These are phyloP conservation scores for Tausonia pullulans DNA, from an alignment of 1,284 basidiomycete species.

Conservation along the genomic window DNA sequence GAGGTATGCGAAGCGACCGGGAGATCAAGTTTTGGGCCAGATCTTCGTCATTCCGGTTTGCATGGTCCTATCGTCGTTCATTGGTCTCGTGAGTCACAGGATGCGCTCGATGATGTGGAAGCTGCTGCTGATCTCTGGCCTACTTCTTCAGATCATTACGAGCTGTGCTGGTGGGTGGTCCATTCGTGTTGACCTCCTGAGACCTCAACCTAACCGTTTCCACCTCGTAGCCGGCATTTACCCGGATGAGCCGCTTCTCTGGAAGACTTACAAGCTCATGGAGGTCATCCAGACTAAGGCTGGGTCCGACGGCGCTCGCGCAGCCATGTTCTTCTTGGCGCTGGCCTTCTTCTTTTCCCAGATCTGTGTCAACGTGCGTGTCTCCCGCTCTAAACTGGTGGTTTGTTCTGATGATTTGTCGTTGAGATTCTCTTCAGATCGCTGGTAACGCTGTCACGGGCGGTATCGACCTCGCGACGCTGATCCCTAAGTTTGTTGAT, in stretches of 20 bases:
- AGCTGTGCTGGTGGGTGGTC: constrained; percentile 24
- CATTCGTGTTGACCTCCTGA: neutral
- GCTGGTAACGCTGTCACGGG: constrained; percentile 32
- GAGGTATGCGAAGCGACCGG: constrained; percentile 7
- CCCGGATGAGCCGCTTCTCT: constrained; percentile 29
- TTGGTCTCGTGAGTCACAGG: constrained; percentile 27
- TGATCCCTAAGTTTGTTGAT: constrained; percentile 37
- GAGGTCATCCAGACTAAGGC: constrained; percentile 25
- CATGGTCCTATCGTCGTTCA: constrained; percentile 29
- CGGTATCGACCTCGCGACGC: constrained; percentile 34
- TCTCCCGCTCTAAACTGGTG: neutral
- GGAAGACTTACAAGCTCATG: constrained; percentile 33
- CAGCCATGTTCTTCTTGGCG: constrained; percentile 35
- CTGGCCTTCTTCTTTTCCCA: constrained; percentile 32
- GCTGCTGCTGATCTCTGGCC: no score
- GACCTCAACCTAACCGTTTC: neutral
- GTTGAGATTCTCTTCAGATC: neutral
- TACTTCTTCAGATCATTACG: constrained; percentile 24
- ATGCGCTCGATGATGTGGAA: no score
- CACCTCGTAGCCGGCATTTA: constrained; percentile 25
- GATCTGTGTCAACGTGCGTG: constrained; percentile 34
- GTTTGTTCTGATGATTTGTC: neutral
- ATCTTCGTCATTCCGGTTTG: constrained; percentile 27
- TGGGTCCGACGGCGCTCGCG: constrained; percentile 28
- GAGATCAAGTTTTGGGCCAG: constrained; percentile 22